phyloP scores from a whole-genome alignment of 2,329 filamentous ascomycete genomes.

The Ophiocordyceps sinensis region DNA sequence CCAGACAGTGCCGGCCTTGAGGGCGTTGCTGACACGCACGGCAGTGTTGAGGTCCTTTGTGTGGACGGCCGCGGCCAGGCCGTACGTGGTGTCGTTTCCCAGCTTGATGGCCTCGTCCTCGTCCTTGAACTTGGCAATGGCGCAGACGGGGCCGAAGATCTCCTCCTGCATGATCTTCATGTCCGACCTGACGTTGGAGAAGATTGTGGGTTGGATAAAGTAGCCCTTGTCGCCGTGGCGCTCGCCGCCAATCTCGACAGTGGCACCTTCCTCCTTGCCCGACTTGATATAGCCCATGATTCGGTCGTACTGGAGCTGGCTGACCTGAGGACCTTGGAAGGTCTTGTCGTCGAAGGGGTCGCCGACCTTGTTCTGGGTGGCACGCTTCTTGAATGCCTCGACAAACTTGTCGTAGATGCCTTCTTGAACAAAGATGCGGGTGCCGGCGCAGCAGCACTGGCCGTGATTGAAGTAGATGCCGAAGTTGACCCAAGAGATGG shows the following conservation, averaged over 20 bases:
- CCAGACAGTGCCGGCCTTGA: conserved; percentile 57
- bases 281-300: conserved; percentile 73
- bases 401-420: conserved; percentile 80
- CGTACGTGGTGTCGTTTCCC: conserved; percentile 66
- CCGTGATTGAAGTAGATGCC: conserved; percentile 53
- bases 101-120: conserved; percentile 64
- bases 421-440: conserved; percentile 76
- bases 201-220: conserved; percentile 88
- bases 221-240: conserved; percentile 62
- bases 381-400: conserved; percentile 63
- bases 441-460: conserved; percentile 60
- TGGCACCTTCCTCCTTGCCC: conserved; percentile 44
- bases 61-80: conserved; percentile 72
- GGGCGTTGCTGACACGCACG: conserved; percentile 59
- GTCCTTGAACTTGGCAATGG: conserved; percentile 74
- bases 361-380: conserved; percentile 61
- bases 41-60: conserved; percentile 72
- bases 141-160: conserved; percentile 80
- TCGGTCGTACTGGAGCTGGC: conserved; percentile 72
- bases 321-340: conserved; percentile 83
- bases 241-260: conserved; percentile 38
- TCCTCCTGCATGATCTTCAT: conserved; percentile 92
- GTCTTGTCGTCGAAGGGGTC: conserved; percentile 67
- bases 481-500: conserved; percentile 66
- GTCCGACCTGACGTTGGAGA: conserved; percentile 63